Percentiles rank a stretch among this genome's conserved stretches.
These are phyloP conservation scores for Hypoxylon sp. DNA, from an alignment of 2,329 filamentous ascomycete genomes.

Conservation along the genomic window DNA sequence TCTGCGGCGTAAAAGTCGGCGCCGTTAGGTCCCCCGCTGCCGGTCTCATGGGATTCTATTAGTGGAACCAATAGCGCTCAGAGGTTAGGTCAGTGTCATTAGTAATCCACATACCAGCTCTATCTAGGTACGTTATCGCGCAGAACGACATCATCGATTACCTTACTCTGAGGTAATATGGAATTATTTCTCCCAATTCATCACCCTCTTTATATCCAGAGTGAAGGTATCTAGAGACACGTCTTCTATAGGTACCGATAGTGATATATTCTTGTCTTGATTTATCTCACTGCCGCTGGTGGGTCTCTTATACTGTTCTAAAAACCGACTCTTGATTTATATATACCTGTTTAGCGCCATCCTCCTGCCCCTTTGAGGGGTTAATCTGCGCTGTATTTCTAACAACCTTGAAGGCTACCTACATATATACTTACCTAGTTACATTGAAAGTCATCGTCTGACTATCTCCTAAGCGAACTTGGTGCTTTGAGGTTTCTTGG, in stretches of 20 bases:
- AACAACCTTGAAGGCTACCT: neutral
- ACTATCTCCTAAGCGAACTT: neutral
- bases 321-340: conserved; percentile 6
- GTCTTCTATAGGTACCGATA: neutral
- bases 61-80: conserved; percentile 38
- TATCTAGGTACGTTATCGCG: conserved; percentile 28
- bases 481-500: neutral
- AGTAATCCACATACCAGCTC: conserved; percentile 54
- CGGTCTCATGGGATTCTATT: conserved; percentile 31
- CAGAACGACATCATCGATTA: conserved; percentile 43
- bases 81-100: conserved; percentile 48
- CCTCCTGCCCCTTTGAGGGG: conserved; percentile 14
- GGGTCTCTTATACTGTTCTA: neutral
- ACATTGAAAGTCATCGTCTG: conserved; percentile 2
- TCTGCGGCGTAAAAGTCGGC: conserved; percentile 39
- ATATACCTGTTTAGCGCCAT: conserved; percentile 10
- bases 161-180: neutral
- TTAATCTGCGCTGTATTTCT: conserved; percentile 11
- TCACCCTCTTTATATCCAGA: neutral
- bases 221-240: neutral
- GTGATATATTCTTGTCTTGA: neutral
- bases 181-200: conserved; percentile 3
- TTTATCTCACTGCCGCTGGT: neutral
- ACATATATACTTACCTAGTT: neutral
- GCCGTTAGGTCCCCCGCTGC: conserved; percentile 33